Evolutionary conservation across 306 rosid species (phyloP), one percentile per base, ranked within the genome.

Genomic region (Cicer arietinum): DNA sequence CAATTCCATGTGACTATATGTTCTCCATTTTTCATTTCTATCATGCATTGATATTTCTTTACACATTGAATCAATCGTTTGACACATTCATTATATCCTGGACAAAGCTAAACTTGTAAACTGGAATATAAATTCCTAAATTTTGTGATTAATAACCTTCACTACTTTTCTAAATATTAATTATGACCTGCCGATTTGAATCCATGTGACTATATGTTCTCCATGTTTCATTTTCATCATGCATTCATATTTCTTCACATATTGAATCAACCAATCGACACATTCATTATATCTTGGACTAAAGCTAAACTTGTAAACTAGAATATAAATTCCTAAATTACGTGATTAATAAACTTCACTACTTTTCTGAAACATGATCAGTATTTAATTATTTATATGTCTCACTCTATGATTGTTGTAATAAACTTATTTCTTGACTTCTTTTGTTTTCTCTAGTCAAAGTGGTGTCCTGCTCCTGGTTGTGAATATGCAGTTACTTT

Each of bases 391-490:
- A 57, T 45, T 45, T 73, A 45, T 73, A 44, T 67, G 16, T 66
- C 42, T n/a, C 65, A 47, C 12, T 66, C 57, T 69, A 60, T 16
- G 67, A 14, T 22, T 79, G 80, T 63, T 44, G 51, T 61, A 61
- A 40, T 71, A 56, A 69, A 48, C 20, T 81, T 16, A n/a, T 70
- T 37, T 45, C 10, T 68, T 25, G 6, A 6, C 64, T 74, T 61
- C 11, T 44, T 78, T 71, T 82, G 3, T 53, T 64, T 69, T 85
- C 75, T 66, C 47, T 77, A 91, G 98, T 89, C 91, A 77, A 92
- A 92, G 84, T 92, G 98, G 98, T 92, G 98, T 83, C 98, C 98
- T 45, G 92, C 91, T 75, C 98, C 98, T 54, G 98, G 96, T 69
- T 92, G 98, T 78, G 98, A 92, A 63, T 85, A 83, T 85, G 98